A percentile compares a stretch with the other conserved stretches of the same genome.
These are phyloP conservation scores for Hydnomerulius pinastri DNA, from an alignment of 768 basidiomycete genomes.

Conservation along the genomic window DNA sequence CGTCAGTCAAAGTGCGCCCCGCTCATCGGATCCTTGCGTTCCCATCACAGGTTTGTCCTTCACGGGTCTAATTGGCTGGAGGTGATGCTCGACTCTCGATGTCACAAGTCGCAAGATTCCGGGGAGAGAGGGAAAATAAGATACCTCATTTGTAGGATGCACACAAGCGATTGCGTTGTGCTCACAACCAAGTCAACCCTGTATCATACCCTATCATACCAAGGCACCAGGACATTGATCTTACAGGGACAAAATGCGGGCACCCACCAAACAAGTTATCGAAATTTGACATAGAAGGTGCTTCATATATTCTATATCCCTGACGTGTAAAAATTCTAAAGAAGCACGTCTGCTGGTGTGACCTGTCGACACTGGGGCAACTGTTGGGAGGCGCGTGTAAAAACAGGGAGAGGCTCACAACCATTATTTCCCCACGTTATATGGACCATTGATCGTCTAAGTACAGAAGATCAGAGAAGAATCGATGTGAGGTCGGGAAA, in stretches of 20 bases:
- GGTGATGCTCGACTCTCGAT: neutral
- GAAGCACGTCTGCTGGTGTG: neutral
- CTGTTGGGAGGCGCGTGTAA: neutral
- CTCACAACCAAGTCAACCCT: too few relatives aligned
- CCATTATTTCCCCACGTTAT: slow-evolving; percentile 18
- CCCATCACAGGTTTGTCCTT: neutral
- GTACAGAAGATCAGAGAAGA: neutral
- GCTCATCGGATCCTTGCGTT: neutral
- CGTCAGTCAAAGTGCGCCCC: neutral
- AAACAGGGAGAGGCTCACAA: neutral
- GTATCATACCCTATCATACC: too few relatives aligned
- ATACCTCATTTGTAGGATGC: too few relatives aligned
- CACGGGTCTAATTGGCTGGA: neutral
- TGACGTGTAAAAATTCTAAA: neutral
- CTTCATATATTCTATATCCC: neutral
- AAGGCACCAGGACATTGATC: too few relatives aligned
- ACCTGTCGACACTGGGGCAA: neutral
- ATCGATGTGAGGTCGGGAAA: slow-evolving; percentile 1
- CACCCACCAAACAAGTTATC: neutral
- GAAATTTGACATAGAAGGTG: neutral
- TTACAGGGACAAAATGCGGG: neutral
- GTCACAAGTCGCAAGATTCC: too few relatives aligned
- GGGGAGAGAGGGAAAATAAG: too few relatives aligned
- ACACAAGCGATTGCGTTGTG: too few relatives aligned
- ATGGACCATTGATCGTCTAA: slow-evolving; percentile 8